Conservation (phyloP, 805 yeast species). For the Maudiozyma bulderi region DNA sequence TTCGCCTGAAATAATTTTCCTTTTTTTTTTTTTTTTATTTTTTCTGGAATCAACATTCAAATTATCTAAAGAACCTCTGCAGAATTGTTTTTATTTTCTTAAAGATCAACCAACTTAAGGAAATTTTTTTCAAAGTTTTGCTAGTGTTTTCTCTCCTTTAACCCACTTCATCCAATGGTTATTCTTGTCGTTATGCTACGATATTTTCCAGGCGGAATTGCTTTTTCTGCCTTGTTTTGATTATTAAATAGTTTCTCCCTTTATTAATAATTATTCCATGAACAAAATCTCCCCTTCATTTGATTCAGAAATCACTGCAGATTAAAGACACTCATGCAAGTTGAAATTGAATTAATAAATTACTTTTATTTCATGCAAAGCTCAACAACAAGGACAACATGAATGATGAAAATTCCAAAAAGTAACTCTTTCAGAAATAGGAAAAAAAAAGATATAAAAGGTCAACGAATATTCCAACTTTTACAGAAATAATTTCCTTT, state of each 20-base stretch:
- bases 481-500: background rate
- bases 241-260: background rate
- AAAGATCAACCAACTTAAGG: no score
- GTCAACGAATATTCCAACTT: background rate
- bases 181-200: background rate
- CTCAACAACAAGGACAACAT: background rate
- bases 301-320: background rate
- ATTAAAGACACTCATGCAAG: background rate
- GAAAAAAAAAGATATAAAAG: background rate
- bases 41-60: no score
- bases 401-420: no score
- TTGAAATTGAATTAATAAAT: background rate
- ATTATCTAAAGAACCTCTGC: no score
- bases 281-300: background rate
- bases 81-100: no score
- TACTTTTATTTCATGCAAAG: background rate
- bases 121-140: no score
- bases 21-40: no score
- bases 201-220: background rate
- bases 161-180: background rate
- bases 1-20: no score
- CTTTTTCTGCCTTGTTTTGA: background rate
- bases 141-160: background rate
- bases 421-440: no score
- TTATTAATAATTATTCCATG: background rate